These are phyloP conservation scores for Picochlorum sp. DNA, from an alignment of 139 green algal species.

Conservation along the genomic window DNA sequence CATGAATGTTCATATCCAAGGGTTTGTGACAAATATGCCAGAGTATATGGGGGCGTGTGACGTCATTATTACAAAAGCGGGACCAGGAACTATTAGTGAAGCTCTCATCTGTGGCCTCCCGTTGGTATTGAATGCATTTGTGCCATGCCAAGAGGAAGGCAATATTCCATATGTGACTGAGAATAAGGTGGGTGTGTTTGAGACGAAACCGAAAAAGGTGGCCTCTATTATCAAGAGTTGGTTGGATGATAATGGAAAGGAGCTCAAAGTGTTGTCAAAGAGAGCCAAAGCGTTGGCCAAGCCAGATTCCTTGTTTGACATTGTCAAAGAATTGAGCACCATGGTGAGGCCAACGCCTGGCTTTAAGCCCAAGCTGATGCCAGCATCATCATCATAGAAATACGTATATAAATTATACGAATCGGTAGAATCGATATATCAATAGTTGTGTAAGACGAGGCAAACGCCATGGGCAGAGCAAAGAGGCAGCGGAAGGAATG, in stretches of 20 bases:
- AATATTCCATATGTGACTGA: conserved; percentile 93
- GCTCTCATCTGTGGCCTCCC: conserved; percentile 88
- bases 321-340: conserved; percentile 48
- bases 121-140: conserved; percentile 91
- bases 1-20: conserved; percentile 44
- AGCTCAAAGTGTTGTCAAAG: conserved; percentile 45
- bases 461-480: conserved; percentile 14
- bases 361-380: background rate
- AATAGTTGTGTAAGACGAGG: no score
- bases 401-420: background rate
- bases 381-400: background rate
- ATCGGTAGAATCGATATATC: background rate
- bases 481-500: conserved; percentile 15
- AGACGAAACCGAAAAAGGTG: conserved; percentile 16
- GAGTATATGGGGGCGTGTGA: conserved; percentile 86
- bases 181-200: conserved; percentile 31
- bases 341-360: background rate
- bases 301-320: conserved; percentile 58
- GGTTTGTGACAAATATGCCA: conserved; percentile 91
- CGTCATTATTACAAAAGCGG: conserved; percentile 67
- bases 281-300: conserved; percentile 44
- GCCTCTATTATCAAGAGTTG: conserved; percentile 42
- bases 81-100: conserved; percentile 94
- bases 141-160: conserved; percentile 93
- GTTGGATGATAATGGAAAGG: conserved; percentile 32